phyloP scores from a whole-genome alignment of 2,329 filamentous ascomycete genomes.

The Fonsecaea nubica region DNA sequence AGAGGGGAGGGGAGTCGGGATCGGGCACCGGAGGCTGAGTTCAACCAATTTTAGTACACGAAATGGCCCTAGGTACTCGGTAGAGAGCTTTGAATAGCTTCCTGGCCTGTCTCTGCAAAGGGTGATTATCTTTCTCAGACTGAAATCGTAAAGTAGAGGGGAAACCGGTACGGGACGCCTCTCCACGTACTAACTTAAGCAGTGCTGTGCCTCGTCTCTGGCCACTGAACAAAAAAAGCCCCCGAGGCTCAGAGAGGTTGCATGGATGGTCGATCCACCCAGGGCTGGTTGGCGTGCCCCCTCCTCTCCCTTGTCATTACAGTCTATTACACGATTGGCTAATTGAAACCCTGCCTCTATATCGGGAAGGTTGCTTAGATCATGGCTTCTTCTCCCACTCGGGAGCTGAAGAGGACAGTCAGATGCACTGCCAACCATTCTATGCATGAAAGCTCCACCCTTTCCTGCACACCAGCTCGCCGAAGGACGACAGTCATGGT shows the following conservation, averaged over 20 bases:
- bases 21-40: not conserved
- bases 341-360: not conserved
- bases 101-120: not conserved
- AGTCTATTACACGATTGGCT: not conserved
- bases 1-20: not conserved
- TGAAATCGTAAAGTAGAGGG: not conserved
- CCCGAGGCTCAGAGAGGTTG: not conserved
- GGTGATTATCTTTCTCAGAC: not conserved
- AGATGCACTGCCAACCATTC: not conserved
- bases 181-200: slow-evolving; percentile 3
- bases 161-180: not conserved
- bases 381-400: not conserved
- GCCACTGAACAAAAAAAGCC: not conserved
- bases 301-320: not conserved
- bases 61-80: not conserved
- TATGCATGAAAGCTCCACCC: not conserved
- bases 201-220: not conserved
- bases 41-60: not conserved
- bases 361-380: not conserved
- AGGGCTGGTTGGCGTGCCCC: not conserved
- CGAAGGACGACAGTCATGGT: not conserved
- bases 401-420: not conserved
- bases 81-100: not conserved
- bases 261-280: not conserved
- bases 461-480: not conserved